Conservation (phyloP, 176 grass and related monocot species). For the Juncus effusus region DNA sequence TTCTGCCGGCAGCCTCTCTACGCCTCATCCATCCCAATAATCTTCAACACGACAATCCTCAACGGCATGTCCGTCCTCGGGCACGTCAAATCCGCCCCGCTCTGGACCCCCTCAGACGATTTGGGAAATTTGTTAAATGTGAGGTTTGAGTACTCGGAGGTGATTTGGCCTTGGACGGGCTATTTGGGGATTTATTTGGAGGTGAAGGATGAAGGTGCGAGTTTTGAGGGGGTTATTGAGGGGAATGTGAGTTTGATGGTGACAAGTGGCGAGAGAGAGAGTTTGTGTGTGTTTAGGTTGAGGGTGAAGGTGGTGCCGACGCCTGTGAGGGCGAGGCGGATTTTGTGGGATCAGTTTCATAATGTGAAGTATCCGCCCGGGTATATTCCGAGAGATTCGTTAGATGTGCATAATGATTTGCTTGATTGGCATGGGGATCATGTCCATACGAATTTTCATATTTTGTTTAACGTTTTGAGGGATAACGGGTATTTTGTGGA, state of each 20-base stretch:
- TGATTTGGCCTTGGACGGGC: slow-evolving; percentile 98
- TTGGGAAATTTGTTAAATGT: slow-evolving; percentile 82
- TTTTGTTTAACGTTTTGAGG: slow-evolving; percentile 94
- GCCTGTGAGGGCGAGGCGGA: slow-evolving; percentile 75
- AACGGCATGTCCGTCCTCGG: slow-evolving; percentile 95
- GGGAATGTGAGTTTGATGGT: slow-evolving; percentile 73
- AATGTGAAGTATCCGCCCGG: slow-evolving; percentile 97
- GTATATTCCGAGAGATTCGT: slow-evolving; percentile 95
- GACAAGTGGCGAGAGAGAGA: slow-evolving; percentile 25
- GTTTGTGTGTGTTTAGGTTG: slow-evolving; percentile 65
- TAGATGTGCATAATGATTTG: slow-evolving; percentile 96
- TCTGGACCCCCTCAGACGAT: slow-evolving; percentile 79
- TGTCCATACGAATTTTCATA: slow-evolving; percentile 95
- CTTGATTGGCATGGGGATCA: slow-evolving; percentile 99
- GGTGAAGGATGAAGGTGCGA: slow-evolving; percentile 85
- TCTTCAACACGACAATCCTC: slow-evolving; percentile 96
- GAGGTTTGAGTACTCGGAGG: slow-evolving; percentile 82
- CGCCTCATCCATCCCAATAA: slow-evolving; percentile 83
- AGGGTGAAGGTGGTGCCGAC: slow-evolving; percentile 78
- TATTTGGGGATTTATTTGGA: slow-evolving; percentile 87
- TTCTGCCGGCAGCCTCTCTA: slow-evolving; percentile 91
- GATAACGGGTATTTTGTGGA: slow-evolving; percentile 92
- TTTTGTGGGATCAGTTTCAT: slow-evolving; percentile 98
- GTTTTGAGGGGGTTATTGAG: slow-evolving; percentile 76
- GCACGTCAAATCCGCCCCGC: slow-evolving; percentile 66